Base-by-base conservation (phyloP, 805 yeast species). In the Starmerella potacharoeniae region DNA sequence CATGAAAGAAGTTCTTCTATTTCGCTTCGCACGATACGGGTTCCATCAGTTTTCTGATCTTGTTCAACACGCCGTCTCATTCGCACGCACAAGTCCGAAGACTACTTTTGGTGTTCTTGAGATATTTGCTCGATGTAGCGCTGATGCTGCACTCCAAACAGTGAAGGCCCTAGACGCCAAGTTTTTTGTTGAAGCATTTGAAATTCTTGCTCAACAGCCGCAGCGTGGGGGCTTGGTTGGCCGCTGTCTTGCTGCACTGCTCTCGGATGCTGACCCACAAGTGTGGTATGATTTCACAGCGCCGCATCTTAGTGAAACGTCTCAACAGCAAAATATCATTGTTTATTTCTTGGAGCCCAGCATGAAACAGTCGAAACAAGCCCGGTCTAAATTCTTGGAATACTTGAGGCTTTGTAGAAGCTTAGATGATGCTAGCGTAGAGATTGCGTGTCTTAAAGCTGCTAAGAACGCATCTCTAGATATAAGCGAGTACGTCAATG, bases 291-390 rank as follows among this genome's bases (percentile, higher is more conserved):
- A 48, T 4, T 35, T 22, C 16, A 43, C 57, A 2, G 8, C 4
- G 5, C 46, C 51, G 2, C 39, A 47, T n/a, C 40, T 58, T 11
- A 48, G 11, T 3, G 39, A 33, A 11, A 2, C 52, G 4, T 29
- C 33, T 6, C 14, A 44, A 13, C 53, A 54, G 33, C 59, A 56
- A 13, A 34, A 52, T 8, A 42, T 54, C 11, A 52, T 55, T 50
- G 50, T 58, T 13, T 58, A 58, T 48, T 59, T 59, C 31, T n/a
- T 59, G 8, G 55, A 50, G 37, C 62, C 62, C 4, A 28, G 53
- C 31, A 52, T 59, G n/a, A 58, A 58, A 40, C 57, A 46, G 33
- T 42, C 45, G 35, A 43, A 43, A 8, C 17, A 46, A 1, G 33
- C 51, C 5, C 16, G 9, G 33, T 17, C 31, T n/a, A 40, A 16